Conservation (phyloP, 129 eudicot species). For the Centaurea solstitialis region DNA sequence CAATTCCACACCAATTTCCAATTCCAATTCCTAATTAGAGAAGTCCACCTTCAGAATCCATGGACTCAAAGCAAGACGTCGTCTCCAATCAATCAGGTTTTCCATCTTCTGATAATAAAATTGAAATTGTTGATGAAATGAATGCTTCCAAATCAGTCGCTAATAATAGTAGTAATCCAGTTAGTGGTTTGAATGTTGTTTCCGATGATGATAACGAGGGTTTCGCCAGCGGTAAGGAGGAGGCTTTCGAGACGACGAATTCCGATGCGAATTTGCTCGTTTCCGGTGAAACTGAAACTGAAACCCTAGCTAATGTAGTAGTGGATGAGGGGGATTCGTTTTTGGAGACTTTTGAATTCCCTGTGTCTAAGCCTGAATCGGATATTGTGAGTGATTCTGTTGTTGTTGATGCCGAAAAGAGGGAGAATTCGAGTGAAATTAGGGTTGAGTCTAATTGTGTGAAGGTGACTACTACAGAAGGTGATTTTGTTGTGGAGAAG, state of each 20-base stretch:
- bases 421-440: constrained; percentile 4
- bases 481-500: constrained; percentile 45
- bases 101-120: constrained; percentile 31
- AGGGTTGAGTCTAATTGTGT: constrained; percentile 32
- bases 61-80: constrained; percentile 51
- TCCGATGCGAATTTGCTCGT: constrained; percentile 29
- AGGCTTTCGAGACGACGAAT: constrained; percentile 46
- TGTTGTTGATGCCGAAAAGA: constrained; percentile 44
- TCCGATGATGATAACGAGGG: constrained; percentile 50
- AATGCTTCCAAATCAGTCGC: constrained; percentile 23
- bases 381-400: too few species aligned
- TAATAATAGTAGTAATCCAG: not conserved
- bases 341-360: constrained; percentile 41
- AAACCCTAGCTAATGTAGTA: constrained; percentile 26
- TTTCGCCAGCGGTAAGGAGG: constrained; percentile 73
- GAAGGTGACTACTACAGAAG: constrained; percentile 33
- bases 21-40: too few species aligned
- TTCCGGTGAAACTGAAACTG: constrained; percentile 12
- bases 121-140: constrained; percentile 8
- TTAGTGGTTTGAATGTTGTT: constrained; percentile 15
- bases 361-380: constrained; percentile 14
- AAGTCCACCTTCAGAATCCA: constrained; percentile 4
- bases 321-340: constrained; percentile 30
- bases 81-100: constrained; percentile 42
- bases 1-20: not conserved